phyloP scores from a whole-genome alignment of 768 basidiomycete genomes.

The Artomyces pyxidatus region DNA sequence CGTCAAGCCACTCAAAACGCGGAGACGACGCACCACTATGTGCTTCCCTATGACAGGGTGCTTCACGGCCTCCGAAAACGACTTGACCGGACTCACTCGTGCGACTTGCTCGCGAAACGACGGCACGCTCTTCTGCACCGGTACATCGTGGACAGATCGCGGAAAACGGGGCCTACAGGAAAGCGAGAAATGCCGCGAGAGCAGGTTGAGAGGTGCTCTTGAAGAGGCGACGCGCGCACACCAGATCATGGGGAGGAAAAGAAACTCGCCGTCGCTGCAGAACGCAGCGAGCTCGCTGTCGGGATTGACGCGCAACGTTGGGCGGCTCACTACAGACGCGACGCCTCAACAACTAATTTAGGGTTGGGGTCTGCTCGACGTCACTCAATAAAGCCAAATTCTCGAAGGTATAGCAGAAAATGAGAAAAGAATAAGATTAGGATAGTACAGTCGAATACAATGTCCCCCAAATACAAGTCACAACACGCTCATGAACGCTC shows the following conservation, averaged over 20 bases:
- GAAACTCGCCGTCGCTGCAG: background rate
- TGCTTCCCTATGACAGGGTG: slow-evolving; percentile 46
- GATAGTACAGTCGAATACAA: slow-evolving; percentile 18
- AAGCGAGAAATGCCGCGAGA: slow-evolving; percentile 9
- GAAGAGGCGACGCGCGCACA: background rate
- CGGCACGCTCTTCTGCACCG: slow-evolving; percentile 10
- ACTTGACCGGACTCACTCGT: slow-evolving; percentile 23
- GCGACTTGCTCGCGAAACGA: slow-evolving; percentile 30
- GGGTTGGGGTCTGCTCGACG: background rate
- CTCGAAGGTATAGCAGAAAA: too few relatives aligned
- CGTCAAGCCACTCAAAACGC: too few relatives aligned
- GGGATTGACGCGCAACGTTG: too few relatives aligned
- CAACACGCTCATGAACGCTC: slow-evolving; percentile 28
- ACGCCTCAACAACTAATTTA: too few relatives aligned
- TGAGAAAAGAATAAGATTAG: slow-evolving; percentile 12
- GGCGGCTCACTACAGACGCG: too few relatives aligned
- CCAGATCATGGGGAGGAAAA: background rate
- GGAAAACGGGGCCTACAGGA: slow-evolving; percentile 3
- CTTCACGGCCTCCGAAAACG: slow-evolving; percentile 39
- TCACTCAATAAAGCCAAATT: background rate
- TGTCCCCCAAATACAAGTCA: slow-evolving; percentile 1
- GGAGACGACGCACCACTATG: slow-evolving; percentile 40
- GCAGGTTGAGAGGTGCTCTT: background rate
- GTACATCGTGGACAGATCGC: slow-evolving; percentile 1
- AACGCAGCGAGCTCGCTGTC: background rate